Evolutionary conservation across 2,329 filamentous ascomycete genomes (phyloP).

Genomic region (Phialophora verrucosa): DNA sequence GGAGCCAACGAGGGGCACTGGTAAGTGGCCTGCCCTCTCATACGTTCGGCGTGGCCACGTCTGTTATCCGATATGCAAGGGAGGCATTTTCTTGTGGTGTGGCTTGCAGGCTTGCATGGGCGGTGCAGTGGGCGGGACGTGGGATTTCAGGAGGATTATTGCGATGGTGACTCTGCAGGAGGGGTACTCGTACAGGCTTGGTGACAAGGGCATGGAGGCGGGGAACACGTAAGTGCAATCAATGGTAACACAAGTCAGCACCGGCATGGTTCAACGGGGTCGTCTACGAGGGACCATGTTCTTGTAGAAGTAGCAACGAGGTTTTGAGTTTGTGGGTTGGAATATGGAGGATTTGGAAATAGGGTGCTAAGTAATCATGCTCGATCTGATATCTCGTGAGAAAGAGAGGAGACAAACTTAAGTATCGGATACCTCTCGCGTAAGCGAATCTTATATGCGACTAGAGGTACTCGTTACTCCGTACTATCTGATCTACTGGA

Average conservation of each 20-base stretch:
- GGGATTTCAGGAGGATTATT: slow-evolving; percentile 12
- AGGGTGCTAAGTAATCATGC: slow-evolving; percentile 9
- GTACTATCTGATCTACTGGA: background rate
- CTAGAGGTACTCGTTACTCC: slow-evolving; percentile 7
- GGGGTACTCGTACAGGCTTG: slow-evolving; percentile 7
- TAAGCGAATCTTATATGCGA: slow-evolving; percentile 16
- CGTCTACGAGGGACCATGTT: background rate
- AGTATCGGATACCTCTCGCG: slow-evolving; percentile 10
- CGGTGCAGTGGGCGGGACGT: slow-evolving; percentile 12
- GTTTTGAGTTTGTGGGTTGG: background rate
- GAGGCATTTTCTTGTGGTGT: slow-evolving; percentile 1
- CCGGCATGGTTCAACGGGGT: background rate
- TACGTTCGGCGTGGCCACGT: slow-evolving; percentile 3
- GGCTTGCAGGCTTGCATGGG: slow-evolving; percentile 11
- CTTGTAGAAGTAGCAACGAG: background rate
- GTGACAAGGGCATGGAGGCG: background rate
- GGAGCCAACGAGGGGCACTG: background rate
- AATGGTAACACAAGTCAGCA: background rate
- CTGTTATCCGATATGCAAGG: slow-evolving; percentile 5
- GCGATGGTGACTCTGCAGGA: slow-evolving; percentile 7
- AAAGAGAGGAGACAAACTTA: slow-evolving; percentile 9
- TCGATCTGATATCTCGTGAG: slow-evolving; percentile 15
- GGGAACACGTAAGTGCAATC: background rate
- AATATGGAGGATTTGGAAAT: slow-evolving; percentile 9
- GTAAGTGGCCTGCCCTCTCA: background rate